Conservation (phyloP, 176 grass and related monocot species). For the Rhynchospora breviuscula region DNA sequence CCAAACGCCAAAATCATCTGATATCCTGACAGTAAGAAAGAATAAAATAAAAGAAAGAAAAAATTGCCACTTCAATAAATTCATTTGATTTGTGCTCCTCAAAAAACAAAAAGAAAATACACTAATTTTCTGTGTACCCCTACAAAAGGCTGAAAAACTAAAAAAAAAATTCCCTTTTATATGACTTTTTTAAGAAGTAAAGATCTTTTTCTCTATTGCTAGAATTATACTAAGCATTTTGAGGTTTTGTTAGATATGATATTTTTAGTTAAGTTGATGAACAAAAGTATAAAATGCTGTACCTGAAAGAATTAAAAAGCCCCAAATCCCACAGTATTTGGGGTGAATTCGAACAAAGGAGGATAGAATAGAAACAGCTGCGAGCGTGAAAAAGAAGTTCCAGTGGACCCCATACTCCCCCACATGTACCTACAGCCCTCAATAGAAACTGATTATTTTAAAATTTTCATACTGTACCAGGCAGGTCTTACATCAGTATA, state of each 20-base stretch:
- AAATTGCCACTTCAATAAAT: background rate
- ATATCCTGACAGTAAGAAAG: slow-evolving; percentile 45
- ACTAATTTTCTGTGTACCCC: background rate
- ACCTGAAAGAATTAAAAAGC: slow-evolving; percentile 71
- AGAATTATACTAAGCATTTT: background rate
- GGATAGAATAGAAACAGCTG: slow-evolving; percentile 73
- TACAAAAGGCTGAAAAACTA: no score
- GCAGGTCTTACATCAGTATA: background rate
- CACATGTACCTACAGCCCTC: slow-evolving; percentile 63
- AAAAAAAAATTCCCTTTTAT: background rate
- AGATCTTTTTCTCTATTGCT: background rate
- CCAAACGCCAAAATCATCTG: slow-evolving; percentile 64
- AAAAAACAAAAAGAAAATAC: background rate
- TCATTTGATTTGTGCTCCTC: background rate
- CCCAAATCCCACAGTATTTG: slow-evolving; percentile 68
- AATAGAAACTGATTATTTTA: slow-evolving; percentile 18
- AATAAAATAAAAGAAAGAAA: background rate
- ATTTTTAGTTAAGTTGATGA: background rate
- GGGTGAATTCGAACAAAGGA: slow-evolving; percentile 65
- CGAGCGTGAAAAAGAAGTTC: slow-evolving; percentile 99
- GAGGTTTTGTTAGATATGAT: background rate
- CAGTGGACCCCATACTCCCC: slow-evolving; percentile 97
- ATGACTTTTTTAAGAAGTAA: background rate
- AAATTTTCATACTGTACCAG: background rate
- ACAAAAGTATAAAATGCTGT: slow-evolving; percentile 19